Evolutionary conservation across 768 basidiomycete species (phyloP).

Genomic region (Phaeolepiota aurea): DNA sequence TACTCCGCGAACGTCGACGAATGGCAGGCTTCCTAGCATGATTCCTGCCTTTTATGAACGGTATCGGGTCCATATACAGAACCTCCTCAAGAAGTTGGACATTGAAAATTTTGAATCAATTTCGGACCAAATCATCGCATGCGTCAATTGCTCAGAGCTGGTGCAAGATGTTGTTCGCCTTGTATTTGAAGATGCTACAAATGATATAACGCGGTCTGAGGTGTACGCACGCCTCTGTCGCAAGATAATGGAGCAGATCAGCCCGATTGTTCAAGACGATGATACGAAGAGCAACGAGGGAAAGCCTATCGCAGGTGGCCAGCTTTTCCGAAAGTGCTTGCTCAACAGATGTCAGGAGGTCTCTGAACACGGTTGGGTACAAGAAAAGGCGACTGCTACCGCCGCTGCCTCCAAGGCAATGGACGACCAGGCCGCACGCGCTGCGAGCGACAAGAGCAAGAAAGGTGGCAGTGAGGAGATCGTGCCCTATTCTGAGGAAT

Average conservation of each 20-base stretch:
- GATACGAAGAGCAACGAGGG: constrained; percentile 75
- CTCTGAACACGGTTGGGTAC: constrained; percentile 93
- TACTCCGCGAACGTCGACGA: constrained; percentile 85
- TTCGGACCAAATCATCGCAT: constrained; percentile 88
- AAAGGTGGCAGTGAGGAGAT: constrained; percentile 48
- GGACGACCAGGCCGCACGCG: constrained; percentile 78
- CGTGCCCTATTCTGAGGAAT: constrained; percentile 89
- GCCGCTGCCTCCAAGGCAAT: constrained; percentile 80
- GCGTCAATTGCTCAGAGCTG: constrained; percentile 89
- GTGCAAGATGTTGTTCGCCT: constrained; percentile 94
- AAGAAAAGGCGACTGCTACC: constrained; percentile 78
- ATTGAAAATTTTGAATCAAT: constrained; percentile 96
- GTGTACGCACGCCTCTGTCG: constrained; percentile 96
- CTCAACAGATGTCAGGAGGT: constrained; percentile 96
- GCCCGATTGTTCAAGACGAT: constrained; percentile 81
- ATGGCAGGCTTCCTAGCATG: constrained; percentile 36
- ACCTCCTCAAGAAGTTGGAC: constrained; percentile 89
- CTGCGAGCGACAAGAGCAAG: constrained; percentile 49
- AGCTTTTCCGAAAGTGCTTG: constrained; percentile 94
- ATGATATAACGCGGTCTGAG: constrained; percentile 91
- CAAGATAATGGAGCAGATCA: constrained; percentile 94
- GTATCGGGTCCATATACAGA: constrained; percentile 87
- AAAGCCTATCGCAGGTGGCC: constrained; percentile 86
- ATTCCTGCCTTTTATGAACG: constrained; percentile 76
- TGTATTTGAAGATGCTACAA: constrained; percentile 96